Base-by-base conservation (phyloP, 2,329 filamentous ascomycete species). In the Venturia oleaginea region DNA sequence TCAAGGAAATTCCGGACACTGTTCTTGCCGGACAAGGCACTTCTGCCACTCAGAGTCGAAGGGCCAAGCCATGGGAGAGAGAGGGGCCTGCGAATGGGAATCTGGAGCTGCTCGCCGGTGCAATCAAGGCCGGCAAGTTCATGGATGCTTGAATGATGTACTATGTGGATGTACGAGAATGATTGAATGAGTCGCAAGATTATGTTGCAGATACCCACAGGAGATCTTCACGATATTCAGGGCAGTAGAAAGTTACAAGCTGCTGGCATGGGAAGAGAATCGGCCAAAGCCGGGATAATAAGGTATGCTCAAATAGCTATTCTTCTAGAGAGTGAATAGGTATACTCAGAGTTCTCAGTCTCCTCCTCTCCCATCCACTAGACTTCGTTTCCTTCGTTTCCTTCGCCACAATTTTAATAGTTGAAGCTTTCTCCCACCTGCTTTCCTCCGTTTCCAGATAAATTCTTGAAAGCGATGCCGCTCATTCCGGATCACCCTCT, bases 1-100 rank as follows among this genome's bases (percentile, higher is more conserved):
- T 97, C 71, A 86, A 87, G 69, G 85, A 96, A 67, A 93, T 97
- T 63, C 91, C 92, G 4, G 84, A 91, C 68, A 94, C 88, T 0
- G 80, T 96, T 5, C 80, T 92, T 24, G 81, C 86, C 63, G 88
- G 88, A 4, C 84, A 90, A 66, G 87, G 89, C 66, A 83, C 82
- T 27, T 74, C 79, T 61, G 79, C 80, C 63, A 78, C 77, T n/a
- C 80, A 79, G 27, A 71, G 77, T n/a, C 79, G 75, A 68, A 79
- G 86, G 69, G 81, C 76, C 71, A 89, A 89, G 76, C 92, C 92
- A 0, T 97, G 92, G 92, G 92, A 96, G 77, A 89, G 81, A 69
- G 80, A 84, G 63, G n/a, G 70, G 68, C 61, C 72, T 37, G 34
- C 34, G 2, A 40, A 7, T 42, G 59, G 59, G 11, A 37, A 46